Evolutionary conservation across 2,329 filamentous ascomycete genomes (phyloP), one percentile per base, ranked within the genome.

Genomic region (Ascochyta lentis): DNA sequence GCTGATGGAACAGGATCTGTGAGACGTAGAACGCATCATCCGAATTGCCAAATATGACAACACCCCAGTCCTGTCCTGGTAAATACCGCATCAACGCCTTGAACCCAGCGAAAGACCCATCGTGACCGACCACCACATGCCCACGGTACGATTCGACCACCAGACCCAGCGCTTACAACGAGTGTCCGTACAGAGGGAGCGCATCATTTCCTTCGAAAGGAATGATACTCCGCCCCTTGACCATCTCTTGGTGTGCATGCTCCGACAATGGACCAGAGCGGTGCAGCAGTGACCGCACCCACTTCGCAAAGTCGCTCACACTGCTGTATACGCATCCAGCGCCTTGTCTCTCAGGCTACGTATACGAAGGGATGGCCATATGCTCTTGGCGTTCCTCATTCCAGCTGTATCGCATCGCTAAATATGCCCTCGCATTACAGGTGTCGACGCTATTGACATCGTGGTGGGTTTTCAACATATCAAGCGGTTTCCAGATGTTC

Each of bases 401-500:
- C 58, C 58, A 70, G 34, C 31, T 48, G 40, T 69, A 63, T 1
- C 61, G 57, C 3, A 42, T 48, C 3, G 68, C 57, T 15, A 66
- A 33, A 15, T 27, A 48, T 4, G 16, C n/a, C 22, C 41, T 29
- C 23, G 44, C 58, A 8, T 39, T 49, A 2, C 22, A 27, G 1
- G 34, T 46, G n/a, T 71, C 63, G 8, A 78, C 75, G n/a, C 75
- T 67, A 2, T 66, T 49, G 0, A 77, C 35, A 15, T 69, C 69
- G 56, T 76, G 74, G 44, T 71, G 79, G 0, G 63, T 68, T 27
- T 50, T 53, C n/a, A 23, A 59, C 79, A 82, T 81, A 1, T 64
- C 64, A 1, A 81, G 67, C 6, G 78, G 78, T 1, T 72, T 53
- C 66, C 76, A 80, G 24, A 81, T 66, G 19, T 64, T 67, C 6